phyloP scores from a whole-genome alignment of 306 rosid genomes.

The Sechiopsis laciniata region DNA sequence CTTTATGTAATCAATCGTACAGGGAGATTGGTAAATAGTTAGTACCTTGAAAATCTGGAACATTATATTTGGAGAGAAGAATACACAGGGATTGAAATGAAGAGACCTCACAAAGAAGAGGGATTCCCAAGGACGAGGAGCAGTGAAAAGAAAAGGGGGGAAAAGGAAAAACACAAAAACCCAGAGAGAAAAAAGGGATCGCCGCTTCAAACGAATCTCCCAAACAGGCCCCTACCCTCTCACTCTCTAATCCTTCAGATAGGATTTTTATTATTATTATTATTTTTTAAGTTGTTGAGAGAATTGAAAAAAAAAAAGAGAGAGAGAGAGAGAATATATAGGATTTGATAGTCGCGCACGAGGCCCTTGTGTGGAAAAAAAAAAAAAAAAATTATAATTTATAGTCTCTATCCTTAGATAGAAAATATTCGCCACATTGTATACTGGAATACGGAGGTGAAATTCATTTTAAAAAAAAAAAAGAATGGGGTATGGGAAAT shows the following conservation, averaged over 20 bases:
- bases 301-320: too few relatives aligned
- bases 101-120: conserved; percentile 37
- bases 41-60: conserved; percentile 86
- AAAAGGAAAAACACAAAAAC: background rate
- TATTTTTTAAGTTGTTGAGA: too few relatives aligned
- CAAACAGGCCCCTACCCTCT: conserved; percentile 23
- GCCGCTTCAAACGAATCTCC: conserved; percentile 64
- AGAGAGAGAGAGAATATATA: conserved; percentile 40
- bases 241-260: conserved; percentile 38
- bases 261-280: too few relatives aligned
- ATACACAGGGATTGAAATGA: conserved; percentile 33
- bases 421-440: too few relatives aligned
- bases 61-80: conserved; percentile 49
- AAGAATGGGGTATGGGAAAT: too few relatives aligned
- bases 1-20: conserved; percentile 10
- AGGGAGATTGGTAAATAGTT: background rate
- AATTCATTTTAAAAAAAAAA: too few relatives aligned
- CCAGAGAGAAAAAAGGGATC: conserved; percentile 26
- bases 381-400: background rate
- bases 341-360: conserved; percentile 80
- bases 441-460: too few relatives aligned
- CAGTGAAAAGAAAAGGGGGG: background rate
- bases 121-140: conserved; percentile 49
- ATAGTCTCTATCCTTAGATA: background rate
- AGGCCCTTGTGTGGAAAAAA: too few relatives aligned